A percentile compares a stretch with the other conserved stretches of the same genome.
These are phyloP conservation scores for Picea mariana DNA, from an alignment of 83 land plant species.

Conservation along the genomic window DNA sequence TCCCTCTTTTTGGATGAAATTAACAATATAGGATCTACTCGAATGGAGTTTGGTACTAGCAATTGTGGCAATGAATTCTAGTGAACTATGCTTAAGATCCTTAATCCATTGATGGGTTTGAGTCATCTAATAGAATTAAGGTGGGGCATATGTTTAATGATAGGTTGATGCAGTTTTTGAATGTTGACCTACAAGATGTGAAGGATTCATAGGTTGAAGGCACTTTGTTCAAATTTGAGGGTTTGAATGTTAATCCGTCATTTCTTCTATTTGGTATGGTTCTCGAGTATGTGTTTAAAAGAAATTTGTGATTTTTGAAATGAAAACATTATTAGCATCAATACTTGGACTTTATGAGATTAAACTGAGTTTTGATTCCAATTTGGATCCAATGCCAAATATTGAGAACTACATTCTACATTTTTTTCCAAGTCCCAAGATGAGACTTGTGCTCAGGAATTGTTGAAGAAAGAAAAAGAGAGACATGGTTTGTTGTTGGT, in stretches of 20 bases:
- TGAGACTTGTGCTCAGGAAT: constrained; percentile 12
- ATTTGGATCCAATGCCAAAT: constrained; percentile 11
- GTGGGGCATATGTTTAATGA: no score
- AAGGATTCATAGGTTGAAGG: not conserved
- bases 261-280: constrained; percentile 75
- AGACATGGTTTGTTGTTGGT: no score
- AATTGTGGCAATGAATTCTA: no score
- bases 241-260: constrained; percentile 32
- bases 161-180: no score
- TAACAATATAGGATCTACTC: no score
- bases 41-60: no score
- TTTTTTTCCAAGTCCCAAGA: constrained; percentile 16
- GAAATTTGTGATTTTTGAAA: constrained; percentile 36
- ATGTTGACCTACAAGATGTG: no score
- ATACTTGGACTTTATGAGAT: constrained; percentile 50
- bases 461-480: not conserved
- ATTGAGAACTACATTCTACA: constrained; percentile 14
- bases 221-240: constrained; percentile 16
- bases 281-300: constrained; percentile 57
- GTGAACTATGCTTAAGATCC: no score
- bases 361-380: not conserved
- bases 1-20: no score
- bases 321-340: constrained; percentile 44
- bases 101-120: no score
- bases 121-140: no score